Percentiles rank a stretch among this genome's conserved stretches.
Conservation (phyloP, 2,329 filamentous ascomycete species). For the Fusarium papillatum region DNA sequence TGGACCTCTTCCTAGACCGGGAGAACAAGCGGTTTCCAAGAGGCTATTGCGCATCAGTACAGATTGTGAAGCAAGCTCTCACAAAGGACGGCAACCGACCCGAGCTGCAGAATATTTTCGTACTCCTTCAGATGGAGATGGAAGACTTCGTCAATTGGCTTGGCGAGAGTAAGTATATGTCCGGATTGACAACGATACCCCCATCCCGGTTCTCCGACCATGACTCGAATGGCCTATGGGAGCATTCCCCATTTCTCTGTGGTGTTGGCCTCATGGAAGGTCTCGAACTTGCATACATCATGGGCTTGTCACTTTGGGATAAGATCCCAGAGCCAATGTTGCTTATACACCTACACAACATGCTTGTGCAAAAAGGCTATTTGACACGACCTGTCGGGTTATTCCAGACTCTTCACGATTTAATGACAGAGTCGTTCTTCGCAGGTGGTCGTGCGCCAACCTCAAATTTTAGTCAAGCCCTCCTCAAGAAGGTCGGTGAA, state of each 20-base stretch:
- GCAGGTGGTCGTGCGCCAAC: conserved; percentile 18
- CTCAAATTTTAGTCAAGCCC: conserved; percentile 15
- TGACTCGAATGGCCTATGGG: conserved; percentile 60
- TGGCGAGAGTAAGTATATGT: conserved; percentile 30
- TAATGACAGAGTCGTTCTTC: conserved; percentile 30
- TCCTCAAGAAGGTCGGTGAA: neutral
- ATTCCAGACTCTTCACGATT: conserved; percentile 43
- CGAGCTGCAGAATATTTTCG: neutral
- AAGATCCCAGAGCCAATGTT: conserved; percentile 53
- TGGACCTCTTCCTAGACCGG: conserved; percentile 59
- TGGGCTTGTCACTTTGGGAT: conserved; percentile 55
- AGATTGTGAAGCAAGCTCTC: neutral
- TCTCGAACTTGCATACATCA: conserved; percentile 54
- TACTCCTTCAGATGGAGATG: conserved; percentile 12
- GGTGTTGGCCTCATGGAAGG: conserved; percentile 59
- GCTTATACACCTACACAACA: conserved; percentile 61
- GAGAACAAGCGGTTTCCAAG: conserved; percentile 39
- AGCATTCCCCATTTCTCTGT: conserved; percentile 63
- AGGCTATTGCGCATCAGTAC: conserved; percentile 19
- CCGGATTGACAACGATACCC: conserved; percentile 43
- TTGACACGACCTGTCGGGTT: conserved; percentile 51
- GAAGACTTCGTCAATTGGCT: conserved; percentile 33
- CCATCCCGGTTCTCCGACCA: conserved; percentile 57
- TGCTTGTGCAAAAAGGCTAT: conserved; percentile 57
- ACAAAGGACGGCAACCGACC: neutral